Conservation (phyloP, 2,329 filamentous ascomycete species). For the Fusarium napiforme region DNA sequence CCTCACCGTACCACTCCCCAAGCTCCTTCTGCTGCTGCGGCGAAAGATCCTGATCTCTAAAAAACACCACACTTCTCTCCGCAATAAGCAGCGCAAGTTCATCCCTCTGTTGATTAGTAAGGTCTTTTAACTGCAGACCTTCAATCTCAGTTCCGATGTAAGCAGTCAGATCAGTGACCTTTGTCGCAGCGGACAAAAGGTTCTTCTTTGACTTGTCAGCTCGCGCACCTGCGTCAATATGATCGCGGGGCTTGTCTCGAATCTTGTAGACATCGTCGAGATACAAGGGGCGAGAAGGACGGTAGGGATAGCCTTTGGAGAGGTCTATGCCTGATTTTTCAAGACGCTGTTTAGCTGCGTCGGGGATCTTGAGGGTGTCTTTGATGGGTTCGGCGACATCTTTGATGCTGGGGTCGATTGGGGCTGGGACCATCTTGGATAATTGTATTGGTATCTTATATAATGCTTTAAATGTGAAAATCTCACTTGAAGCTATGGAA, state of each 20-base stretch:
- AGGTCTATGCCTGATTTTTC: constrained; percentile 77
- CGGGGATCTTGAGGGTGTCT: constrained; percentile 71
- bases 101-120: constrained; percentile 68
- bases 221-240: constrained; percentile 70
- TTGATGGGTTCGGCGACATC: constrained; percentile 72
- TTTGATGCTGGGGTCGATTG: constrained; percentile 70
- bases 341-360: constrained; percentile 65
- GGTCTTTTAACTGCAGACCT: constrained; percentile 70
- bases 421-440: constrained; percentile 60
- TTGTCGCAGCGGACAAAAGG: constrained; percentile 68
- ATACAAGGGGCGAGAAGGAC: constrained; percentile 73
- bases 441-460: fast-evolving
- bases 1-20: constrained; percentile 71
- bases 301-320: constrained; percentile 76
- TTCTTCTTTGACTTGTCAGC: constrained; percentile 73
- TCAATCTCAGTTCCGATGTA: constrained; percentile 74
- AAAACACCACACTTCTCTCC: constrained; percentile 73
- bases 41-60: constrained; percentile 70
- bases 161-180: constrained; percentile 70
- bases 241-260: constrained; percentile 63
- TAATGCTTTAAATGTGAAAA: fast-evolving
- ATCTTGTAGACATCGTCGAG: constrained; percentile 77
- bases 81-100: constrained; percentile 72
- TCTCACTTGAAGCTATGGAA: neutral
- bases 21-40: constrained; percentile 72